Conservation (phyloP, 306 rosid species). For the Sphenostylis stenocarpa region DNA sequence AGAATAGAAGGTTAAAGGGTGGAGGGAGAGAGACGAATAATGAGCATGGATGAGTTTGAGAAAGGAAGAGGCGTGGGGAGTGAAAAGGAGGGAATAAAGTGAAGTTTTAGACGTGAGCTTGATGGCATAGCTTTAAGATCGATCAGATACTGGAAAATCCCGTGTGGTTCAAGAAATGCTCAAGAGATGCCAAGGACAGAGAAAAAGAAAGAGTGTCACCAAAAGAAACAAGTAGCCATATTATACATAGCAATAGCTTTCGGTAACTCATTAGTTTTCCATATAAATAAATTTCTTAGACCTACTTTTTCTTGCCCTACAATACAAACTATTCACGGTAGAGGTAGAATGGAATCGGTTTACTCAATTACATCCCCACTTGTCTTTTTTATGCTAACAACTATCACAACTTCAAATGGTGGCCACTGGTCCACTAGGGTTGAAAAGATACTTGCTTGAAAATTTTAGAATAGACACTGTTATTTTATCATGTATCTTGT, state of each 20-base stretch:
- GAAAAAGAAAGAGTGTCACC: slow-evolving; percentile 2
- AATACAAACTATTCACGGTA: slow-evolving; percentile 14
- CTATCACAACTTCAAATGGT: slow-evolving; percentile 19
- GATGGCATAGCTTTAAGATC: slow-evolving; percentile 39
- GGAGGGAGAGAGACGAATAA: neutral
- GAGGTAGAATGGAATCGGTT: slow-evolving; percentile 20
- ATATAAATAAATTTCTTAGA: slow-evolving; percentile 18
- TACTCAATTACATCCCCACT: slow-evolving; percentile 33
- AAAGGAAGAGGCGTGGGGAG: slow-evolving; percentile 58
- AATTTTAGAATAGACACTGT: neutral
- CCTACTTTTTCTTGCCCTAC: slow-evolving; percentile 25
- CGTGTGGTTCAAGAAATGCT: slow-evolving; percentile 67
- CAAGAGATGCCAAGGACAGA: slow-evolving; percentile 14
- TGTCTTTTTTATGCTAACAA: slow-evolving; percentile 14
- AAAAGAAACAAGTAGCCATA: slow-evolving; percentile 32
- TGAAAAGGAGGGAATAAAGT: slow-evolving; percentile 72
- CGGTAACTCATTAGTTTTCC: slow-evolving; percentile 37
- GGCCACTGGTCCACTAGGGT: slow-evolving; percentile 9
- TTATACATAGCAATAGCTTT: slow-evolving; percentile 32
- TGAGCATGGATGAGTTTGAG: slow-evolving; percentile 41
- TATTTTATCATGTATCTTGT: neutral
- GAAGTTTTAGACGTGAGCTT: slow-evolving; percentile 36
- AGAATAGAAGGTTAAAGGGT: slow-evolving; percentile 39
- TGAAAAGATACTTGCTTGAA: neutral
- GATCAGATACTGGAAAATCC: slow-evolving; percentile 42